Conservation (phyloP, 345 rosid species). For the Brassica cretica region DNA sequence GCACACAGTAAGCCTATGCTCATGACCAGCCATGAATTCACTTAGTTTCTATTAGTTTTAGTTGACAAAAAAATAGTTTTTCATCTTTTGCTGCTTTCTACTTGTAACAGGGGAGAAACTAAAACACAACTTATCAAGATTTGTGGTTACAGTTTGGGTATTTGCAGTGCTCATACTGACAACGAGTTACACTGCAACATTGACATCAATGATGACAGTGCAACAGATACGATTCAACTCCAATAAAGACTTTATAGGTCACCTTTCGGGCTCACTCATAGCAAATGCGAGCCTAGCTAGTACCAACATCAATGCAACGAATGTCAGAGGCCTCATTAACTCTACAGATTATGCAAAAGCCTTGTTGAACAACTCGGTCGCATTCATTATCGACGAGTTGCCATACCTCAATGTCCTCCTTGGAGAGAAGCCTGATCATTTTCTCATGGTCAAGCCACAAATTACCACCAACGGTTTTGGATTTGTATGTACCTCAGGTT, state of each 20-base stretch:
- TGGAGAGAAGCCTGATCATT: slow-evolving; percentile 37
- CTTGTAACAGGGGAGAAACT: slow-evolving; percentile 48
- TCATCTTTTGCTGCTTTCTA: background rate
- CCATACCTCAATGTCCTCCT: slow-evolving; percentile 49
- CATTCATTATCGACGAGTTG: slow-evolving; percentile 47
- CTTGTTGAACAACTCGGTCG: slow-evolving; percentile 30
- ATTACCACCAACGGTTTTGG: slow-evolving; percentile 40
- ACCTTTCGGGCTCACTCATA: slow-evolving; percentile 39
- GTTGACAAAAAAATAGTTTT: background rate
- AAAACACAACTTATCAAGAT: slow-evolving; percentile 23
- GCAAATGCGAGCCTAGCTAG: background rate
- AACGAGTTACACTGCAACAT: too few relatives aligned
- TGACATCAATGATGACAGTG: slow-evolving; percentile 40
- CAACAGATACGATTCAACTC: slow-evolving; percentile 36
- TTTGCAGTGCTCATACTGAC: too few relatives aligned
- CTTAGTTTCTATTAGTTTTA: background rate
- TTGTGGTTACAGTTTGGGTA: too few relatives aligned
- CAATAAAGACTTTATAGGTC: slow-evolving; percentile 38
- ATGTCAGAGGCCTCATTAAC: slow-evolving; percentile 9
- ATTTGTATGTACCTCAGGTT: slow-evolving; percentile 36
- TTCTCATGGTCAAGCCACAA: slow-evolving; percentile 41
- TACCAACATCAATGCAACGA: slow-evolving; percentile 18
- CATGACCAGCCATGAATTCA: background rate
- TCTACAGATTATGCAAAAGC: slow-evolving; percentile 33
- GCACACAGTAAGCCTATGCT: slow-evolving; percentile 45